phyloP scores from a whole-genome alignment of 176 grass and related monocot species.

The Oryza meridionalis region DNA sequence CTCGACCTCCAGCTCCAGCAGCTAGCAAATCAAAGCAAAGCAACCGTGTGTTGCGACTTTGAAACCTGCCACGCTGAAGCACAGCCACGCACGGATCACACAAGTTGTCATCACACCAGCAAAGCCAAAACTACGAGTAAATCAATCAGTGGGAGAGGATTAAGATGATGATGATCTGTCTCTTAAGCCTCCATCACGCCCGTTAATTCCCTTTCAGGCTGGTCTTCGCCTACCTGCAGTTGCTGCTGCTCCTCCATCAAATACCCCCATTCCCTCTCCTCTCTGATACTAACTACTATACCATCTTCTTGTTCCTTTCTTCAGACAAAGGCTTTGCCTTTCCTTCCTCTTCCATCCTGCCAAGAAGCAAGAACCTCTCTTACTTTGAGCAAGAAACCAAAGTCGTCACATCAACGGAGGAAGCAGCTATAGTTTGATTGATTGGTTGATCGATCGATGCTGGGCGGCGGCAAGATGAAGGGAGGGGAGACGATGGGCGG shows the following conservation, averaged over 20 bases:
- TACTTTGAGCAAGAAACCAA: not conserved
- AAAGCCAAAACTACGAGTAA: no score
- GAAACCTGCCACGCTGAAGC: not conserved
- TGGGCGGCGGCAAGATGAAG: constrained; percentile 47
- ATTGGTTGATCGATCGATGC: not conserved
- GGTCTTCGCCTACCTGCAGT: not conserved
- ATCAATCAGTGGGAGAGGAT: constrained; percentile 20
- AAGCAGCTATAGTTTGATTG: not conserved
- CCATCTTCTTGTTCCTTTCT: not conserved
- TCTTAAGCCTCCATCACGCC: constrained; percentile 4
- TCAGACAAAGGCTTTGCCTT: not conserved
- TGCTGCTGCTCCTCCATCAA: not conserved
- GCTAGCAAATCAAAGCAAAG: no score
- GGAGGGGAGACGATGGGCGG: constrained; percentile 38
- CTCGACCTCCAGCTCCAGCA: not conserved
- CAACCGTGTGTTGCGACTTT: not conserved
- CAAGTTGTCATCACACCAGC: not conserved
- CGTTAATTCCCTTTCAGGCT: not conserved
- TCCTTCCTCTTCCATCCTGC: not conserved
- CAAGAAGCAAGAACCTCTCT: not conserved
- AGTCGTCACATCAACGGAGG: not conserved
- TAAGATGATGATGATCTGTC: constrained; percentile 21
- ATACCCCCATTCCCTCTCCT: not conserved
- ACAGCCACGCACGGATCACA: not conserved
- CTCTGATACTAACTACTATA: not conserved